These are phyloP conservation scores for Rickenella mellea DNA, from an alignment of 768 basidiomycete genomes.

Conservation along the genomic window DNA sequence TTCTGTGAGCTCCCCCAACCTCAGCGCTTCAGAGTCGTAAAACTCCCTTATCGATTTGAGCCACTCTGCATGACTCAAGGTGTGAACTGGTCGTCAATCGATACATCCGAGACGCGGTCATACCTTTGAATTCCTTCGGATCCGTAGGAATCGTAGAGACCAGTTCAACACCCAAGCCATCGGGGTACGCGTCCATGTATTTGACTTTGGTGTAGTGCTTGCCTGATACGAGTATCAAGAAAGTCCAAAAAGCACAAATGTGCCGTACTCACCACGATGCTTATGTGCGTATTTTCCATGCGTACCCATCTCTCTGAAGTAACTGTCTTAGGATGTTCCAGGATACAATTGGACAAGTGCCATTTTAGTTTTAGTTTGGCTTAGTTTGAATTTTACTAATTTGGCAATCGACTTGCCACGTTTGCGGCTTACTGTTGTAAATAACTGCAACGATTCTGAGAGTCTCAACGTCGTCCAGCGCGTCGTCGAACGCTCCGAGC, in stretches of 20 bases:
- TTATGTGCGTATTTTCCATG: background rate
- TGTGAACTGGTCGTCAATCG: background rate
- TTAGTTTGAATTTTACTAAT: too few species aligned
- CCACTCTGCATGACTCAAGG: slow-evolving; percentile 3
- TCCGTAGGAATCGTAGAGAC: slow-evolving; percentile 11
- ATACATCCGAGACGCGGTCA: background rate
- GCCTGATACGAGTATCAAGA: background rate
- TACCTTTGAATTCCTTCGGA: slow-evolving; percentile 5
- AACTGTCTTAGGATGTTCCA: too few species aligned
- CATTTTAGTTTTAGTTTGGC: too few species aligned
- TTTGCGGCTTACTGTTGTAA: too few species aligned
- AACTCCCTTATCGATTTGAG: slow-evolving; percentile 4
- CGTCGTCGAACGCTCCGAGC: too few species aligned
- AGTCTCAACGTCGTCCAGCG: too few species aligned
- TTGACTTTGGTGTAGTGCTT: slow-evolving; percentile 12
- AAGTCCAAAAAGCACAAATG: background rate
- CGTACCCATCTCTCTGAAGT: background rate
- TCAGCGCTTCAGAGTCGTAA: slow-evolving; percentile 6
- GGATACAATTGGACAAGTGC: too few species aligned
- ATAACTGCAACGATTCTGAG: too few species aligned
- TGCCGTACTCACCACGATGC: background rate
- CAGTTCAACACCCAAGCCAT: slow-evolving; percentile 13
- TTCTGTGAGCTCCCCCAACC: too few species aligned
- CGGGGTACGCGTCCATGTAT: slow-evolving; percentile 14
- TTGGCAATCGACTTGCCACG: too few species aligned